Base-by-base conservation (phyloP, 1,139 yeast species). In the Saccharomyces pastorianus region DNA sequence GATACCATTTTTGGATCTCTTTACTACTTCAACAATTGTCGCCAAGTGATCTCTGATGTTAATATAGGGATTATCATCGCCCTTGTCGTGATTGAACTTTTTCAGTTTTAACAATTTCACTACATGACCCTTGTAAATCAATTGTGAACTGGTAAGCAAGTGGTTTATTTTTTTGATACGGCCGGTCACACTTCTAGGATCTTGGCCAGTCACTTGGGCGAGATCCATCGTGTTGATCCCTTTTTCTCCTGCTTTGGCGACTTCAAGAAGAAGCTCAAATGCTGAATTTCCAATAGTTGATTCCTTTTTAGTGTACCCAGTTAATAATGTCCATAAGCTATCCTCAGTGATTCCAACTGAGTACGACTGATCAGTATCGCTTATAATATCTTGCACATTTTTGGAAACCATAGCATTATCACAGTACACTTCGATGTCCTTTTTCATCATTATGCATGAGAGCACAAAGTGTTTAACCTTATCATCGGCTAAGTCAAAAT, bases 151-250 rank as follows among this genome's bases (percentile, higher is more conserved):
- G 25, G 70, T 70, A 4, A 84, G 77, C 25, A 82, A 68, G 23
- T 80, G 69, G 3, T 61, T 81, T 31, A 85, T 68, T 51, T 77
- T 76, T 60, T 79, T 81, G 53, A 84, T 72, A 60, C 93, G 74
- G 1, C 82, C 75, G 0, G 90, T 83, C 46, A 84, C 72, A 53
- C 90, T 84, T 57, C 91, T 74, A n/a, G 84, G 80, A 63, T 85
- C 93, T 67, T 85, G 93, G 6, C 79, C 79, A 0, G 89, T 80
- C 14, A 71, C 73, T 46, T 73, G 73, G 4, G 82, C 78, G 56
- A 85, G 70, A 29, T 80, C 81, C 32, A 81, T 73, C 0, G 90
- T 79, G 55, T 79, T 76, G 11, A 84, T 78, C 9, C 93, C 93
- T 1, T 67, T 62, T 0, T 74, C 70, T 25, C 82, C 83, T 46